Base-by-base conservation (phyloP, 345 rosid species). In the Microcos paniculata region DNA sequence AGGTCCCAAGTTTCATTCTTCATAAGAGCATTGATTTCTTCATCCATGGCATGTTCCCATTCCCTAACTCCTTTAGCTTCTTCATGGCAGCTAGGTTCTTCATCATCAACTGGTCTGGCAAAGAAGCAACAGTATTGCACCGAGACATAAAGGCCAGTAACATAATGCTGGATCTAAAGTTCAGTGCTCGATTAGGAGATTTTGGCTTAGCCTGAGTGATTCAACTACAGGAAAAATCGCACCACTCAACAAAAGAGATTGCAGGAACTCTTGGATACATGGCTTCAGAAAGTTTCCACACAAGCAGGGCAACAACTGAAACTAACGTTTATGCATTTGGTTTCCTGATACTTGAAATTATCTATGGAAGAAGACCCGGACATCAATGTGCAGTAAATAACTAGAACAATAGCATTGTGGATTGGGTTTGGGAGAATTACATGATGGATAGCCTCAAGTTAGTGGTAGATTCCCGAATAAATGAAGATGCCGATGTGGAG, bases 241-340 rank as follows among this genome's bases (percentile, higher is more conserved):
- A 94, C 75, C 90, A 92, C 78, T 84, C 92, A 0, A 92, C 97
- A 0, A 88, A 83, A 15, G 94, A 85, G 80, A 80, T 93, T 0
- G 89, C 94, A 3, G 90, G 98, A 67, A 94, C 98, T 15, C 88
- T 81, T 0, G 93, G 94, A 4, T 94, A 94, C 79, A 94, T 94
- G 93, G 94, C 97, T 46, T 96, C 97, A 0, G 93, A 94, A 84
- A 83, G 81, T 68, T 81, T 89, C 42, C 84, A 87, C 6, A 86
- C 82, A 0, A 87, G 92, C 14, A 83, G 90, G 80, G 94, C 91
- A 4, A 90, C 92, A 0, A 64, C 84, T 19, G 89, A 90, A 68
- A 91, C 92, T 0, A 94, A 94, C 21, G 82, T 91, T 10, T 94
- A 89, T 33, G 87, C 90, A 0, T 91, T 94, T 0, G 97, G 98